Percentiles rank a stretch among this genome's conserved stretches.
phyloP scores from a whole-genome alignment of 257 asterid species.

The Solanum tarijense region DNA sequence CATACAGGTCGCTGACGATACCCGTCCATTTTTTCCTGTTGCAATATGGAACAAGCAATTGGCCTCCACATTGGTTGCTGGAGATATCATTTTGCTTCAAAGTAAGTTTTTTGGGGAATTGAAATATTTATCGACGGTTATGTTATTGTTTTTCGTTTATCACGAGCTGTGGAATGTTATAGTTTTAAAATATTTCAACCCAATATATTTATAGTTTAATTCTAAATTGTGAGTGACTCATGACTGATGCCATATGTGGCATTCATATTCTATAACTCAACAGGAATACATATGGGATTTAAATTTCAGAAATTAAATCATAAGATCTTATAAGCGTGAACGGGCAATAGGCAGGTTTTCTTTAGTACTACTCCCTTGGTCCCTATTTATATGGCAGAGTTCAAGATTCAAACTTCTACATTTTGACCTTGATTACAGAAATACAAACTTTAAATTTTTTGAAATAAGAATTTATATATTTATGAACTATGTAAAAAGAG shows the following conservation, averaged over 20 bases:
- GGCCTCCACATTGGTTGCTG: slow-evolving; percentile 42
- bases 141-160: not conserved
- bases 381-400: not conserved
- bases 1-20: slow-evolving; percentile 59
- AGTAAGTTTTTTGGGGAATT: slow-evolving; percentile 20
- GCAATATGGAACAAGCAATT: slow-evolving; percentile 61
- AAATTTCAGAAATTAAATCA: not conserved
- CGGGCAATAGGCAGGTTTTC: too few relatives aligned
- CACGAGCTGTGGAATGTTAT: not conserved
- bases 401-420: not conserved
- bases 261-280: not conserved
- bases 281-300: not conserved
- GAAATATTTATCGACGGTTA: not conserved
- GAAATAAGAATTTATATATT: too few relatives aligned
- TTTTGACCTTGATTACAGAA: not conserved
- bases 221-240: not conserved
- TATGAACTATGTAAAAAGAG: not conserved
- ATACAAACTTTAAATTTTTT: not conserved
- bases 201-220: not conserved
- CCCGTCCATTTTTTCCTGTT: slow-evolving; percentile 58
- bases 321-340: not conserved
- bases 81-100: slow-evolving; percentile 51
- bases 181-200: not conserved
- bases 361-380: too few relatives aligned
- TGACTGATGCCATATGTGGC: not conserved